Conservation (phyloP, 2,329 filamentous ascomycete species). For the Pezicula radicicola region DNA sequence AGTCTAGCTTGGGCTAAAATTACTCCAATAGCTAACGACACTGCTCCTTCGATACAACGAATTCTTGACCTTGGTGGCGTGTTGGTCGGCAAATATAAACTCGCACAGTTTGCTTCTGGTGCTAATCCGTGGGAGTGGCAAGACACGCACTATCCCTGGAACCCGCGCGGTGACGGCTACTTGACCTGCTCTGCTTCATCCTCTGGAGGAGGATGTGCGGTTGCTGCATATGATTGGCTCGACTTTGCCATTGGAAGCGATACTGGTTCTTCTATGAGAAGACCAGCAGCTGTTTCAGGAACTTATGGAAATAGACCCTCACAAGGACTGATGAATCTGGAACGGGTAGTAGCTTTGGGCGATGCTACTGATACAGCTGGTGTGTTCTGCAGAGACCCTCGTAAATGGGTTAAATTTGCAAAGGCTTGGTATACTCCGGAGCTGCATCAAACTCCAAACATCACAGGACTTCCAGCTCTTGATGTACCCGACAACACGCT, state of each 20-base stretch:
- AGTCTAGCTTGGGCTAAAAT: conserved; percentile 53
- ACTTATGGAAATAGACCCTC: conserved; percentile 31
- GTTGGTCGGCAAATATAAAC: conserved; percentile 47
- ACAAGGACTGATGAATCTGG: conserved; percentile 35
- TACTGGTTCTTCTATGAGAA: conserved; percentile 14
- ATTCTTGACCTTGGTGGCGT: conserved; percentile 55
- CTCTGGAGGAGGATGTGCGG: conserved; percentile 37
- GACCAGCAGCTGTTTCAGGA: background rate
- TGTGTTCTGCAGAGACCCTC: conserved; percentile 31
- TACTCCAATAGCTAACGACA: conserved; percentile 42
- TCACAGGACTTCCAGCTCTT: conserved; percentile 35
- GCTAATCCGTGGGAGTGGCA: conserved; percentile 4
- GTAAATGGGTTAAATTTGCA: conserved; percentile 8
- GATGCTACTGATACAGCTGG: conserved; percentile 41
- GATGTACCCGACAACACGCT: conserved; percentile 28
- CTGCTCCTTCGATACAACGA: conserved; percentile 47
- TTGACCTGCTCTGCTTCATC: conserved; percentile 42
- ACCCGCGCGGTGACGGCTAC: conserved; percentile 40
- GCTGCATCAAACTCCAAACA: conserved; percentile 29
- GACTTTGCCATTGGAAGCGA: conserved; percentile 44
- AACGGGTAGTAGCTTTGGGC: conserved; percentile 40
- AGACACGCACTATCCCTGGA: conserved; percentile 27
- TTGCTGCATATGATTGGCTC: conserved; percentile 40
- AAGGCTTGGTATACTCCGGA: conserved; percentile 27
- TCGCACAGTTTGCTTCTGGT: conserved; percentile 38